Percentiles rank a stretch among this genome's conserved stretches.
Evolutionary conservation across 192 early-diverging fungal species (phyloP).

Genomic region (Podila horticola): DNA sequence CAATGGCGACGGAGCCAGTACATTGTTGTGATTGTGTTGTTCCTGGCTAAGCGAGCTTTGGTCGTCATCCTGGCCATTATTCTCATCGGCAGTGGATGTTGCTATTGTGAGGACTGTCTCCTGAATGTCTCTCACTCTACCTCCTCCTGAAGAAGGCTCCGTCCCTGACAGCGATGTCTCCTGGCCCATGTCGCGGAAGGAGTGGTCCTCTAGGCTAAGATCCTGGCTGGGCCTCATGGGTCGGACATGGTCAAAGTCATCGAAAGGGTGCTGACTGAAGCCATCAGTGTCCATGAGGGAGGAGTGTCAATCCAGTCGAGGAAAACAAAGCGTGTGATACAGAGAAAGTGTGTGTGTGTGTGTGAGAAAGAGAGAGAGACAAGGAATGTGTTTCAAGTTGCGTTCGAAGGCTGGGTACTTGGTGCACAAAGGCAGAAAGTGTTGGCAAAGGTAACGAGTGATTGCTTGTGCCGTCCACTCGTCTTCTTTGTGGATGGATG

Average conservation of each 20-base stretch:
- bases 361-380: no score
- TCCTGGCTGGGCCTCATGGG: constrained; percentile 16
- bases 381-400: no score
- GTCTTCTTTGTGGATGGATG: no score
- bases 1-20: not conserved
- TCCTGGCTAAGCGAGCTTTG: not conserved
- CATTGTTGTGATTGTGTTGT: not conserved
- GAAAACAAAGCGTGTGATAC: not conserved
- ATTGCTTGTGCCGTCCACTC: no score
- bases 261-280: constrained; percentile 21
- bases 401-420: no score
- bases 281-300: constrained; percentile 31
- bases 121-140: not conserved
- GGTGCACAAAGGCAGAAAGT: no score
- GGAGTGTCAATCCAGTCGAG: not conserved
- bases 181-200: not conserved
- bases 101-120: not conserved
- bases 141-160: constrained; percentile 1
- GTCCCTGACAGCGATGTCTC: not conserved
- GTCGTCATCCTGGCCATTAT: not conserved
- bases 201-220: not conserved
- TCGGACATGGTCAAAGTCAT: constrained; percentile 38
- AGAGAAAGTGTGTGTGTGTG: no score
- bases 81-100: not conserved
- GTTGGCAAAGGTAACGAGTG: no score